Percentiles rank a stretch among this genome's conserved stretches.
phyloP scores from a whole-genome alignment of 2,329 filamentous ascomycete genomes.

The Chaetothyriales sp. region DNA sequence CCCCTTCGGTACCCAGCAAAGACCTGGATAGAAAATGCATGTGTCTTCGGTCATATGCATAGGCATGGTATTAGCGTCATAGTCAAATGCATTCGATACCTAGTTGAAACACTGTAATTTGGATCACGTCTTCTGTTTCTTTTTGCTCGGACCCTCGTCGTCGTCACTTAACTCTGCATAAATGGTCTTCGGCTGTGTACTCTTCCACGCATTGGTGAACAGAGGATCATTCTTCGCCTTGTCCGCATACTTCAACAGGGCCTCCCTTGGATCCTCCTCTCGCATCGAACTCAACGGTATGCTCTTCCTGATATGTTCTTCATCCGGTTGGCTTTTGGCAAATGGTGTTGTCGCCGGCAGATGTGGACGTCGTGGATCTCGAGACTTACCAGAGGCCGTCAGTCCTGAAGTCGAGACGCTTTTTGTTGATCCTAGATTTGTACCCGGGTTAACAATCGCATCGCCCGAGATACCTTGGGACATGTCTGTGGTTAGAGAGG shows the following conservation, averaged over 20 bases:
- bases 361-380: slow-evolving; percentile 74
- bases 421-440: slow-evolving; percentile 11
- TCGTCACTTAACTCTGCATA: slow-evolving; percentile 84
- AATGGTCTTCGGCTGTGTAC: slow-evolving; percentile 81
- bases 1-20: too few relatives aligned
- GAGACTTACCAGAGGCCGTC: slow-evolving; percentile 61
- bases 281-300: slow-evolving; percentile 87
- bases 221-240: slow-evolving; percentile 84
- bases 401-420: slow-evolving; percentile 56
- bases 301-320: slow-evolving; percentile 73
- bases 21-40: too few relatives aligned
- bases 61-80: too few relatives aligned
- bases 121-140: slow-evolving; percentile 30
- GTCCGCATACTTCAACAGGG: slow-evolving; percentile 86
- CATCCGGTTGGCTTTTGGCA: slow-evolving; percentile 76
- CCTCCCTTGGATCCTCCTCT: slow-evolving; percentile 90
- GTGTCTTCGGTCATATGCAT: background rate
- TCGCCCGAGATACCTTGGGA: slow-evolving; percentile 62
- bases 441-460: slow-evolving; percentile 52
- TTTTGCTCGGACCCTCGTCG: slow-evolving; percentile 58
- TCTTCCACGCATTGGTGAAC: slow-evolving; percentile 86
- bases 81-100: background rate
- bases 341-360: slow-evolving; percentile 78
- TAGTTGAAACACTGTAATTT: background rate
- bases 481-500: slow-evolving; percentile 71